Base-by-base conservation (phyloP, 2,329 filamentous ascomycete genomes). In the Diatrype stigma region DNA sequence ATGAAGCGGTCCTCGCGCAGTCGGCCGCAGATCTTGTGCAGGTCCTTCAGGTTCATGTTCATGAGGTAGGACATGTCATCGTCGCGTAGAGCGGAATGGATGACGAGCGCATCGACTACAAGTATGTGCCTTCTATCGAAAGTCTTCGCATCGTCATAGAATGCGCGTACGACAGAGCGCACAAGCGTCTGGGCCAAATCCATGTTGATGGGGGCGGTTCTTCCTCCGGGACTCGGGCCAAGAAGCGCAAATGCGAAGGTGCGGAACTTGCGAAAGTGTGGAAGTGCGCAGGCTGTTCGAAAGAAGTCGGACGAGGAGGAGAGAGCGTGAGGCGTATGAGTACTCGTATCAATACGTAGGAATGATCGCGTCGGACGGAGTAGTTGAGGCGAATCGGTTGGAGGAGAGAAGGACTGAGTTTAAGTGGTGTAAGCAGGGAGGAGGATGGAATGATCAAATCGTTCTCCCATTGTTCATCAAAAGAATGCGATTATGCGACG, bases 41-140 rank as follows among this genome's bases (percentile, higher is more conserved):
- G 80, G 63, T 95, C 89, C 67, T 99, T 97, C 38, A 86, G 85
- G 67, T 96, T 93, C 73, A 95, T 91, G 55, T 86, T 86, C 71
- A 96, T 86, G 22, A 97, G 77, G 62, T 90, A 86, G 42, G 89
- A 88, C 55, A 99, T 78, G 64, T 99, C 94, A 64, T 91, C 86
- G 65, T 96, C 89, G 63, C 90, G 87, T 53, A 97, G 79, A 50
- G 80, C 89, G 71, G 80, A 85, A 70, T 90, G 87, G 52, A 85
- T 80, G 64, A 88, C 82, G 53, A 91, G 80, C 54, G 87, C 87
- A 75, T 95, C 87, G 60, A 94, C 75, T 49, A 92, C 82, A 45
- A 92, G 78, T 57, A 90, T 84, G 64, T 90, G 84, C 63, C 89
- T 84, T 35, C 84, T 86, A 55, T 87, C 81, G 28, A 62, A 48